Evolutionary conservation across 257 asterid species (phyloP).

Genomic region (Striga asiatica): DNA sequence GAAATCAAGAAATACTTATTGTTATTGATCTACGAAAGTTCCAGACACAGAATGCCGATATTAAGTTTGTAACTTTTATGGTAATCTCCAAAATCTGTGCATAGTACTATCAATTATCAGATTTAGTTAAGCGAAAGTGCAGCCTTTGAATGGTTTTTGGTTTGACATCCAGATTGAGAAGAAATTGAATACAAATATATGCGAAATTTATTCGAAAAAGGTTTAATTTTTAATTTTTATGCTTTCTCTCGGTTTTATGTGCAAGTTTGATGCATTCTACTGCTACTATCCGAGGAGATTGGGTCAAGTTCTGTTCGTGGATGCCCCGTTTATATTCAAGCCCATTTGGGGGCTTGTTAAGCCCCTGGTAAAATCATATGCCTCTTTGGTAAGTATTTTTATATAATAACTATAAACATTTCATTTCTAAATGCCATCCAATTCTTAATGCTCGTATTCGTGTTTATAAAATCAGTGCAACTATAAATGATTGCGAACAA

Average conservation of each 20-base stretch:
- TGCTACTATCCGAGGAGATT: slow-evolving; percentile 73
- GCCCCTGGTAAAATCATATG: slow-evolving; percentile 71
- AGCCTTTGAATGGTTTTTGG: too few species aligned
- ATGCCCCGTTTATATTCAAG: slow-evolving; percentile 83
- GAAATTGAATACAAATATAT: background rate
- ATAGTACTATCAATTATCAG: too few species aligned
- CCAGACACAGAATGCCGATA: slow-evolving; percentile 58
- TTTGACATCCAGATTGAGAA: too few species aligned
- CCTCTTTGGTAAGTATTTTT: slow-evolving; percentile 61
- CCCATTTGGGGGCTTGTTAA: slow-evolving; percentile 82
- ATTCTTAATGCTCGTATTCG: too few species aligned
- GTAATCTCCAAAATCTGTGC: slow-evolving; percentile 35
- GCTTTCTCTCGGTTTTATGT: slow-evolving; percentile 4
- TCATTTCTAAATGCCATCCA: too few species aligned
- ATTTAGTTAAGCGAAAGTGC: too few species aligned
- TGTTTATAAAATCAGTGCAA: too few species aligned
- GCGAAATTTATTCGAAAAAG: too few species aligned
- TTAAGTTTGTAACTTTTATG: slow-evolving; percentile 75
- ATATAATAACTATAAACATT: background rate
- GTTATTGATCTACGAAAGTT: slow-evolving; percentile 72
- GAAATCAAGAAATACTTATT: slow-evolving; percentile 57
- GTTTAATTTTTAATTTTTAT: background rate
- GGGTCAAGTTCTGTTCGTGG: slow-evolving; percentile 73
- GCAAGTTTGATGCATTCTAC: slow-evolving; percentile 91
- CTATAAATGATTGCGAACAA: too few species aligned